phyloP scores from a whole-genome alignment of 1,139 yeast genomes.

The Suhomyces bokatorum region DNA sequence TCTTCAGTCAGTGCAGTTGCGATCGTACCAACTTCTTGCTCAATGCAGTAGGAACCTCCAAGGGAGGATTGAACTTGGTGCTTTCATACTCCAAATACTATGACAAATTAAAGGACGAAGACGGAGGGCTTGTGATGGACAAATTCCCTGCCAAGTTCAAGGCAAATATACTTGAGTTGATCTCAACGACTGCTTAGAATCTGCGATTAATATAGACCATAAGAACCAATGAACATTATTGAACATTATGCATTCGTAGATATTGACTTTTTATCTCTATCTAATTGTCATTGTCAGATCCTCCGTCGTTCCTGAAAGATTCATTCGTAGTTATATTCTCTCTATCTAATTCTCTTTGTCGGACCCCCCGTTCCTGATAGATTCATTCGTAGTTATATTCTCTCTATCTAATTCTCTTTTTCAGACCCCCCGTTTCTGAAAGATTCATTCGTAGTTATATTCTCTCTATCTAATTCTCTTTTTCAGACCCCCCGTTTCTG shows the following conservation, averaged over 20 bases:
- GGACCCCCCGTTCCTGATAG: conserved; percentile 10
- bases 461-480: conserved; percentile 2
- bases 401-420: conserved; percentile 1
- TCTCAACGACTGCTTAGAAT: no score
- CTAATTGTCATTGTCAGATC: conserved; percentile 4
- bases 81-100: not conserved
- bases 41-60: not conserved
- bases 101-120: not conserved
- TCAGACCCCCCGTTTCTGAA: conserved; percentile 10
- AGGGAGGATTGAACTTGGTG: not conserved
- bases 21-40: not conserved
- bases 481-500: conserved; percentile 6
- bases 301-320: conserved; percentile 12
- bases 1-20: not conserved
- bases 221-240: no score
- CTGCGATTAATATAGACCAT: not conserved
- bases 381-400: no score
- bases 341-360: conserved; percentile 4
- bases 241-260: no score
- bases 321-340: no score
- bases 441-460: no score
- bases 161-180: no score
- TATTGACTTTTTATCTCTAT: not conserved
- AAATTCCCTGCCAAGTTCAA: not conserved
- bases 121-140: not conserved